These are phyloP conservation scores for Diplodia sapinea DNA, from an alignment of 2,329 filamentous ascomycete genomes.

Conservation along the genomic window DNA sequence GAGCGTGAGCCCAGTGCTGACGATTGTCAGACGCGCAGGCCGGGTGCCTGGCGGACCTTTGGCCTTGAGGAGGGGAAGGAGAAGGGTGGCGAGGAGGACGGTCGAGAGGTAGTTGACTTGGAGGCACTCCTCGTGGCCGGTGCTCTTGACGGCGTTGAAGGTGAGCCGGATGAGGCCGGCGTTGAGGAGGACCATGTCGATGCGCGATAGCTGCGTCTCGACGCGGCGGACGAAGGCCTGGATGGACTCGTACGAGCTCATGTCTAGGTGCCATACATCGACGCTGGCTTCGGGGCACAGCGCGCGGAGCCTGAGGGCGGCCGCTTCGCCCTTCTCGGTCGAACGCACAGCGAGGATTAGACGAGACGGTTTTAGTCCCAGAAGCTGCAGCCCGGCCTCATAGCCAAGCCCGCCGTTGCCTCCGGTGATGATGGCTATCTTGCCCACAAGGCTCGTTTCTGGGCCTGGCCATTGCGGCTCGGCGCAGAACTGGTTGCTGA, in stretches of 20 bases:
- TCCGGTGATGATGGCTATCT: neutral
- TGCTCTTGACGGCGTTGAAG: slow-evolving; percentile 34
- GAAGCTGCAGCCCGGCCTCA: neutral
- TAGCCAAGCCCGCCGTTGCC: neutral
- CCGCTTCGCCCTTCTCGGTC: neutral
- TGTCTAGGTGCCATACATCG: neutral
- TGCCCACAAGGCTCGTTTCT: neutral
- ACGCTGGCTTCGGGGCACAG: neutral
- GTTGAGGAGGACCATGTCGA: slow-evolving; percentile 46
- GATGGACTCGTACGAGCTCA: neutral
- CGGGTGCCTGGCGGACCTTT: neutral
- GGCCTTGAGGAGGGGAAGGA: neutral
- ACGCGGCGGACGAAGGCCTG: slow-evolving; percentile 7
- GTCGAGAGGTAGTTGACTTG: neutral
- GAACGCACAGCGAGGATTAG: neutral
- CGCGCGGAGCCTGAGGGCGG: neutral
- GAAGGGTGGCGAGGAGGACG: neutral
- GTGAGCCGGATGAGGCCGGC: slow-evolving; percentile 39
- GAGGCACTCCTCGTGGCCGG: slow-evolving; percentile 17
- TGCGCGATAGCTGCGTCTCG: slow-evolving; percentile 23
- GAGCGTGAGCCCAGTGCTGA: neutral
- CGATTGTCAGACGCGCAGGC: neutral
- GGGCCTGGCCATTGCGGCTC: neutral
- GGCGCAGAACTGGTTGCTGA: neutral
- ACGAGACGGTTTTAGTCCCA: neutral